Evolutionary conservation across 2,329 filamentous ascomycete genomes (phyloP).

Genomic region (Coleophoma cylindrospora): DNA sequence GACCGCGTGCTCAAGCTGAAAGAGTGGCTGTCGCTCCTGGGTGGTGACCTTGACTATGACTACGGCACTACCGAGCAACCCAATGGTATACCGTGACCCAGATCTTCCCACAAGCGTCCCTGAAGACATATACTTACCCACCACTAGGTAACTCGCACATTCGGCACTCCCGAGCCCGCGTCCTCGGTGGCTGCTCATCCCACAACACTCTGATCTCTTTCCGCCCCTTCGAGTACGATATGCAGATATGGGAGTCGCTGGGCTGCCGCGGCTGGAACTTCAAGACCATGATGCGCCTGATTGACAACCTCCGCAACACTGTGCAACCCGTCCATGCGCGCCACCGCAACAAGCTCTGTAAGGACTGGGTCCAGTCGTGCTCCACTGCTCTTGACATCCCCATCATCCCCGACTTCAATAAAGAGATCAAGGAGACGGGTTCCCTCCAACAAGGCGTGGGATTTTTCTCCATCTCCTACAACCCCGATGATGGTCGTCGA

Average conservation of each 20-base stretch:
- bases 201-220: constrained; percentile 95
- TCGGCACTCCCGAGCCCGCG: constrained; percentile 87
- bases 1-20: constrained; percentile 81
- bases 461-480: constrained; percentile 89
- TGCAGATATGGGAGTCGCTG: constrained; percentile 75
- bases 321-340: constrained; percentile 81
- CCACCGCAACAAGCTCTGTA: constrained; percentile 85
- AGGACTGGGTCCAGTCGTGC: constrained; percentile 84
- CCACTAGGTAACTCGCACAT: constrained; percentile 78
- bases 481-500: constrained; percentile 79
- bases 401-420: constrained; percentile 80
- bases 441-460: constrained; percentile 72
- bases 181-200: constrained; percentile 86
- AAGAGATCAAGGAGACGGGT: constrained; percentile 70
- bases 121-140: constrained; percentile 6
- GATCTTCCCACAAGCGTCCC: too few relatives aligned
- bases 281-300: constrained; percentile 73
- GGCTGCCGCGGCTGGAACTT: constrained; percentile 86
- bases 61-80: constrained; percentile 84
- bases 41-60: constrained; percentile 86
- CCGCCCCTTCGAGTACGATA: constrained; percentile 84
- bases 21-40: constrained; percentile 80
- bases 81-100: constrained; percentile 51
- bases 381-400: constrained; percentile 75
- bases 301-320: constrained; percentile 85